Percentiles rank a stretch among this genome's conserved stretches.
Evolutionary conservation across 2,329 filamentous ascomycete species (phyloP).

Genomic region (Cadophora luteo-olivacea): DNA sequence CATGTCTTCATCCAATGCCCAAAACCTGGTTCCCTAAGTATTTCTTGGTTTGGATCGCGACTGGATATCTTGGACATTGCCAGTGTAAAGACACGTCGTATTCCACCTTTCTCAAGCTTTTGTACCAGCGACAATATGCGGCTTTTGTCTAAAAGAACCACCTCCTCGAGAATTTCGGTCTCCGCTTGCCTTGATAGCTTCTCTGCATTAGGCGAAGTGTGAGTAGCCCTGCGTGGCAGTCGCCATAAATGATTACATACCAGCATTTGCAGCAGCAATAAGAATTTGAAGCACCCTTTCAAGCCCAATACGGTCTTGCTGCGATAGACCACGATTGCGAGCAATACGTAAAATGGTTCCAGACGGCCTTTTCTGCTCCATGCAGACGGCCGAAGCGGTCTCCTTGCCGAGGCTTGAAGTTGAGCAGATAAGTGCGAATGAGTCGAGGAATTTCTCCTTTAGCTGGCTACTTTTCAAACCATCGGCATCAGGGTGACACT

Average conservation of each 20-base stretch:
- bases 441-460: constrained; percentile 16
- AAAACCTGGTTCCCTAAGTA: constrained; percentile 16
- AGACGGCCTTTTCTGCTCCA: constrained; percentile 15
- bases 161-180: constrained; percentile 14
- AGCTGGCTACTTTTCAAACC: constrained; percentile 13
- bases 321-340: constrained; percentile 15
- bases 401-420: constrained; percentile 18
- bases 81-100: constrained; percentile 10
- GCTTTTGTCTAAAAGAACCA: constrained; percentile 16
- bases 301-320: constrained; percentile 15
- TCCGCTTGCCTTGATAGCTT: constrained; percentile 17
- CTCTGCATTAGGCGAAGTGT: constrained; percentile 16
- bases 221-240: constrained; percentile 11
- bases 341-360: constrained; percentile 15
- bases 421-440: constrained; percentile 18
- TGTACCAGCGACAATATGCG: constrained; percentile 17
- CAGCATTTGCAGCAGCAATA: constrained; percentile 16
- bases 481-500: constrained; percentile 15
- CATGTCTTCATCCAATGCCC: constrained; percentile 12
- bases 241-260: constrained; percentile 14
- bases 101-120: constrained; percentile 18
- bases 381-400: constrained; percentile 16
- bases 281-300: constrained; percentile 16
- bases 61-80: constrained; percentile 10
- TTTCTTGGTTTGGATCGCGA: constrained; percentile 12